Base-by-base conservation (phyloP, 345 rosid species). In the Populus davidiana region DNA sequence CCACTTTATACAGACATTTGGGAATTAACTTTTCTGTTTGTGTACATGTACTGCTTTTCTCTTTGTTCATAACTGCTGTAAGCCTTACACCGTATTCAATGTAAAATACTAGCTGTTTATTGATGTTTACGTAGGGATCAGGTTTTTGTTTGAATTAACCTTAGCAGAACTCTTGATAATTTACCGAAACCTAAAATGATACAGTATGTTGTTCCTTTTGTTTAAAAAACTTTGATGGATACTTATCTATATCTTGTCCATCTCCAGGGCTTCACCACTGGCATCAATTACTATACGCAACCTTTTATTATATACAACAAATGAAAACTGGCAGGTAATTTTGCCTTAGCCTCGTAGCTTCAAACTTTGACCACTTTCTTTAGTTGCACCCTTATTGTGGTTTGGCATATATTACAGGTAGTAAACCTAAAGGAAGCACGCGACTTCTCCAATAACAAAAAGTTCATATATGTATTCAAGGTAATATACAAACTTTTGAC, bases 371-470 rank as follows among this genome's bases (percentile, higher is more conserved):
- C 27, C 21, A 14, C 31, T 63, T 75, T 67, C 78, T 68, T 44
- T 27, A 17, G 47, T n/a, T 17, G 38, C 68, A 27, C 25, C 72
- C 62, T 50, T 66, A 47, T 70, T 77, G 44, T 78, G 66, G 66
- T 38, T n/a, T 23, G 31, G 47, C 71, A 61, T 81, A 49, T 50
- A 44, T 73, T 72, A 21, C 89, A 96, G 99, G 93, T 84, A 81
- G 98, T 93, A 77, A 92, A 92, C 88, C 97, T 96, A 68, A 96
- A 93, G 88, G 99, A 93, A 84, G 98, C 98, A 71, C 91, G 99
- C 33, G 99, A 96, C 74, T 93, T 91, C 86, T 90, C 92, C 71
- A 79, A 85, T 41, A 88, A 86, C 71, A 89, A 92, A 84, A 89
- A 88, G 71, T 93, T 83, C 86, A 93, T 96, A 73, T 96, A 96